Evolutionary conservation across 306 rosid genomes (phyloP).

Genomic region (Begonia fuchsioides): DNA sequence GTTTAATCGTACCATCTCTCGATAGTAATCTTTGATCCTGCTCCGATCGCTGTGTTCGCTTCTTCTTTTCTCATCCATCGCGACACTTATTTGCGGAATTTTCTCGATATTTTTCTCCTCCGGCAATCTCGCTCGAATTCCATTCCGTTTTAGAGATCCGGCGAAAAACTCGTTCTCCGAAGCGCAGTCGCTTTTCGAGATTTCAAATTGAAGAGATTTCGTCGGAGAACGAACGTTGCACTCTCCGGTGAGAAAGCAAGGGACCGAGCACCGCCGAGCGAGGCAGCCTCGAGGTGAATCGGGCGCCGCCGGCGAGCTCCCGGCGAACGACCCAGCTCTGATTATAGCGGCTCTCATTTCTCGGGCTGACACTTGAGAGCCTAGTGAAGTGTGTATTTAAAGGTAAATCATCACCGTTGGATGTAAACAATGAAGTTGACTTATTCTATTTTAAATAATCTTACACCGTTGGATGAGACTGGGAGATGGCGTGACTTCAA

Average conservation of each 20-base stretch:
- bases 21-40: slow-evolving; percentile 54
- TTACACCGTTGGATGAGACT: no score
- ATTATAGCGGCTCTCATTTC: slow-evolving; percentile 38
- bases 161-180: slow-evolving; percentile 7
- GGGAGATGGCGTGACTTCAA: no score
- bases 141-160: neutral
- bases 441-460: no score
- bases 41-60: slow-evolving; percentile 28
- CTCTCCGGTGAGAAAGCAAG: slow-evolving; percentile 11
- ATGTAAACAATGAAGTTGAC: neutral
- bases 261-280: slow-evolving; percentile 16
- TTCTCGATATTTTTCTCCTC: slow-evolving; percentile 14
- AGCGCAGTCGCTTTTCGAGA: slow-evolving; percentile 19
- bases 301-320: slow-evolving; percentile 8
- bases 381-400: slow-evolving; percentile 2
- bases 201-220: slow-evolving; percentile 28
- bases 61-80: slow-evolving; percentile 5
- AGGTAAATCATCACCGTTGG: slow-evolving; percentile 7
- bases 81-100: slow-evolving; percentile 13
- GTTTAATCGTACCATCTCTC: slow-evolving; percentile 46
- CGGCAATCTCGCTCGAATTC: slow-evolving; percentile 15
- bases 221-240: slow-evolving; percentile 15
- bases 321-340: slow-evolving; percentile 45
- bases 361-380: neutral
- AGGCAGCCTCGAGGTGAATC: slow-evolving; percentile 21